Evolutionary conservation across 352 stramenopile genomes (phyloP), one percentile per base, ranked within the genome.

Genomic region (Globisporangium parvum): DNA sequence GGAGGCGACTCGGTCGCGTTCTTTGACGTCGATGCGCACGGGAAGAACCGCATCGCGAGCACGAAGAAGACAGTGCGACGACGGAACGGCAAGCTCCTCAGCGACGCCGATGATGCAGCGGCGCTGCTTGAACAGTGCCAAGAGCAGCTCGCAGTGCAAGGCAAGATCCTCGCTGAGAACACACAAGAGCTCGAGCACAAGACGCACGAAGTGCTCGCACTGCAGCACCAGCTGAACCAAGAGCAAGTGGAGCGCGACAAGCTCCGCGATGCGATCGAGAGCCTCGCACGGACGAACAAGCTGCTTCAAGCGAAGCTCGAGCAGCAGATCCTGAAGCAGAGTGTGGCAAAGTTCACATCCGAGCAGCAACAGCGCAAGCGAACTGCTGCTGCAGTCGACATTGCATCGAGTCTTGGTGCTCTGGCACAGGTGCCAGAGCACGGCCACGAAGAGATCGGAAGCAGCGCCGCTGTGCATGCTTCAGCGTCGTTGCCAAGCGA

Each of bases 261-360:
- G 15, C 53, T 88, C 6, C 65, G 62, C 24, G 66, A 71, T 28
- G 64, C 68, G 0, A 53, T 87, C 4, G 80, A 87, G 57, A 82
- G 67, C 23, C 67, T 88, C 20, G 62, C 70, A 14, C 57, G 77
- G 10, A 87, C 75, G 3, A 88, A 90, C 60, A 84, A 80, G 39
- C 57, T 85, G 17, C 52, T 90, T 28, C 80, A 80, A 47, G 52
- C 57, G 1, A 85, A 80, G 45, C 57, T 90, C 6, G 75, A 88
- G 59, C 69, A 88, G 40, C 80, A 87, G 50, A 87, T 90, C 56
- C 23, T 90, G 15, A 84, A 85, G 49, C 68, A 86, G 47, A 72
- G 67, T n/a, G 56, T 73, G 6, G 56, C 48, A 3, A 71, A 65
- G 51, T 52, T 69, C 9, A 39, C 68, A 2, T 60, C 48, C 10